Base-by-base conservation (phyloP, 2,329 filamentous ascomycete genomes). In the Aspergillus texensis region DNA sequence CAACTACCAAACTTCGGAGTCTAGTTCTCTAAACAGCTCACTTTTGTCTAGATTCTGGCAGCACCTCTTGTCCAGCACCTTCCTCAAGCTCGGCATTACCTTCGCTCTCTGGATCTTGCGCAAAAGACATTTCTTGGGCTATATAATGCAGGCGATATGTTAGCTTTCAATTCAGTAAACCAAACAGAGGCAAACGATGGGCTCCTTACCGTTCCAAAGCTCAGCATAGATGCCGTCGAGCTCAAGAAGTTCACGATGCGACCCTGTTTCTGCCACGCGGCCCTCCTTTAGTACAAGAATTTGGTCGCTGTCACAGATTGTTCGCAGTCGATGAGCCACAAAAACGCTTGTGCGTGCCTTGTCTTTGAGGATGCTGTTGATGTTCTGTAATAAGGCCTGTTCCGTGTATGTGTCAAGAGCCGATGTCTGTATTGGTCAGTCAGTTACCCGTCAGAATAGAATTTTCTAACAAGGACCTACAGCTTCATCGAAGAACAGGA, bases 401-500 rank as follows among this genome's bases (percentile, higher is more conserved):
- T 97, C 94, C 0, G 94, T 97, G 73, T 97, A 92, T 0, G 94
- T 97, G 75, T 97, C 94, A 39, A 97, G 83, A 1, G 94, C 94
- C 55, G 91, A 94, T 0, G 94, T 97, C 71, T 86, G 62, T 61
- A 50, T 52, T 45, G 50, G 24, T 28, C 16, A 41, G 65, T 53
- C 60, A n/a, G 19, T 32, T 52, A 39, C 16, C 26, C 3, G 2
- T 48, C 12, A 24, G 28, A 12, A 11, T 4, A 21, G 48, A 2
- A n/a, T 10, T 41, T 32, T 36, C 52, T 26, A 58, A 30, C 30
- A 53, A 64, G 45, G 26, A 81, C 84, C 69, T 80, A 86, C 84
- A 55, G 94, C 94, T 82, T 97, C 94, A 69, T 97, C 94, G 71
- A 97, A 97, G 85, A 97, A 97, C 0, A 97, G 81, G 32, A 97